phyloP scores from a whole-genome alignment of 768 basidiomycete genomes.

The Russula virescens region DNA sequence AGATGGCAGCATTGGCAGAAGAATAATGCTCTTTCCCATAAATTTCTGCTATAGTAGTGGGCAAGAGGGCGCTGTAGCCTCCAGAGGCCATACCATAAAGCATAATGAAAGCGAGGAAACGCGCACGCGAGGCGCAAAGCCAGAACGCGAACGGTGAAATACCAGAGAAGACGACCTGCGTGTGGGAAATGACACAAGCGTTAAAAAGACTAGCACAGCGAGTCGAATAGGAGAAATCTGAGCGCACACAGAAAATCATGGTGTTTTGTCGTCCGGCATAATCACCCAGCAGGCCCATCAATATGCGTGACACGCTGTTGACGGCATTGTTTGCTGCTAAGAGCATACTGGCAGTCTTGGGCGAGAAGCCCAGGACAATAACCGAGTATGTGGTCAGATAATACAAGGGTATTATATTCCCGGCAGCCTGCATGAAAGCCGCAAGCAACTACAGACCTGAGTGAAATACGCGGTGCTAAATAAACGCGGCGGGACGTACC shows the following conservation, averaged over 20 bases:
- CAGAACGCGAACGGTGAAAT: slow-evolving; percentile 39
- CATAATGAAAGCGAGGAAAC: slow-evolving; percentile 38
- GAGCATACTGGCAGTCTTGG: slow-evolving; percentile 35
- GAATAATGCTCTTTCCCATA: slow-evolving; percentile 41
- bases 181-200: too few relatives aligned
- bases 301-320: slow-evolving; percentile 38
- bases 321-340: slow-evolving; percentile 40
- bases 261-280: slow-evolving; percentile 42
- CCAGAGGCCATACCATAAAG: slow-evolving; percentile 41
- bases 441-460: slow-evolving; percentile 32
- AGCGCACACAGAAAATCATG: slow-evolving; percentile 35
- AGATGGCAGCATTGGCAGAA: slow-evolving; percentile 38
- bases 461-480: neutral
- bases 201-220: neutral
- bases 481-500: slow-evolving; percentile 24
- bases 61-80: slow-evolving; percentile 41
- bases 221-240: neutral
- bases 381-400: slow-evolving; percentile 40
- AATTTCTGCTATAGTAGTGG: slow-evolving; percentile 40
- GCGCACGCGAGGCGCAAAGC: slow-evolving; percentile 35
- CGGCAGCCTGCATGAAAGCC: slow-evolving; percentile 40
- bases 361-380: slow-evolving; percentile 36
- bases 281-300: slow-evolving; percentile 40
- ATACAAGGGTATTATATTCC: slow-evolving; percentile 41
- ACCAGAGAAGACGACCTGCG: slow-evolving; percentile 37